Conservation (phyloP, 805 yeast genomes). For the Metschnikowia orientalis region DNA sequence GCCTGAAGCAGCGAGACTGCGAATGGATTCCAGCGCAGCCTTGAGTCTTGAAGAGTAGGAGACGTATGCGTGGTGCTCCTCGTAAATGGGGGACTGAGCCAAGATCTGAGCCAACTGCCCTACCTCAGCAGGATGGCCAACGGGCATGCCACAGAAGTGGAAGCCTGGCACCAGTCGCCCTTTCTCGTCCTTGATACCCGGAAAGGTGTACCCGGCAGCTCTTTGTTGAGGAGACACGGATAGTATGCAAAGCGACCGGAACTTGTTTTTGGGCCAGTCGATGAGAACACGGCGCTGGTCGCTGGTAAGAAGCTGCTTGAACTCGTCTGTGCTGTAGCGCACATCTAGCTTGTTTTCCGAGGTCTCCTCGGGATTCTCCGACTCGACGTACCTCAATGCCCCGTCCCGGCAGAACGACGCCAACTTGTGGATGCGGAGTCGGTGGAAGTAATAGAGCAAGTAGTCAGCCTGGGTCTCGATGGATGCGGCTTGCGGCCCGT, state of each 20-base stretch:
- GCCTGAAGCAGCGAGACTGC: constrained; percentile 9
- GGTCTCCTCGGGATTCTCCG: constrained; percentile 16
- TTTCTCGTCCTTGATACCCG: constrained; percentile 23
- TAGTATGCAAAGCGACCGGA: constrained; percentile 56
- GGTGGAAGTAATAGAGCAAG: constrained; percentile 51
- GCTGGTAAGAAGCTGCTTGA: constrained; percentile 37
- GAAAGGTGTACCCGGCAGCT: too few species aligned
- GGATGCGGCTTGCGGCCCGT: constrained; percentile 21
- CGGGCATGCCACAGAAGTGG: constrained; percentile 22
- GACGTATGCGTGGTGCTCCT: constrained; percentile 47
- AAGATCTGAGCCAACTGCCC: constrained; percentile 26
- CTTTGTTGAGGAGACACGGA: constrained; percentile 50
- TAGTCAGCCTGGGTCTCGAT: constrained; percentile 60
- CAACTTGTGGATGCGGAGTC: constrained; percentile 43
- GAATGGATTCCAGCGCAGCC: constrained; percentile 32
- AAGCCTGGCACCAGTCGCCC: constrained; percentile 20
- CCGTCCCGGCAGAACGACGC: constrained; percentile 37
- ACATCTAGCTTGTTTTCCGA: constrained; percentile 43
- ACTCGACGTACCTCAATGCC: constrained; percentile 18
- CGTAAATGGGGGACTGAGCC: constrained; percentile 48
- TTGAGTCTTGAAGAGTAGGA: constrained; percentile 32
- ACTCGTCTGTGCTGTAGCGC: constrained; percentile 47
- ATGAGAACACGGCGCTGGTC: constrained; percentile 64
- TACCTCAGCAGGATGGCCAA: constrained; percentile 11
- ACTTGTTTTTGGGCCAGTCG: constrained; percentile 65